Evolutionary conservation across 2,329 filamentous ascomycete genomes (phyloP), one percentile per base, ranked within the genome.

Genomic region (Alternaria brassicicola): DNA sequence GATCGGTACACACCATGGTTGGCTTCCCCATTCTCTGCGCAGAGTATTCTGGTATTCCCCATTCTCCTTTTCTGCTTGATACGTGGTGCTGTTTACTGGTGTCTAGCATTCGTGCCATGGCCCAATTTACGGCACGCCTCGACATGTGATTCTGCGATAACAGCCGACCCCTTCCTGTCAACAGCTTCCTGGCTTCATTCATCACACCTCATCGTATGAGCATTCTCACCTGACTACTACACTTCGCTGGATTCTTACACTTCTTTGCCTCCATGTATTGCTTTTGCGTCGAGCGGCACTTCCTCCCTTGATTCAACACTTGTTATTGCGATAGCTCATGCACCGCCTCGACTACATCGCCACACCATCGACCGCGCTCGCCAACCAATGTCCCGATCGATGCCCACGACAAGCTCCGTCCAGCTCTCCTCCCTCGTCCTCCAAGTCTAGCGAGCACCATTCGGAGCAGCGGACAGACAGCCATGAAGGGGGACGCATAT

Each of bases 81-180:
- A 52, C 43, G 52, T 70, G 68, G 65, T 68, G 63, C 66, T 69
- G 33, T 70, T 70, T 67, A 70, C 64, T 64, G 61, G 63, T 59
- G 58, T 64, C 52, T 67, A 69, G 66, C 57, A 50, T 55, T 52
- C 49, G 57, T 58, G 50, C 52, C 35, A 42, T 55, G 52, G 31
- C 39, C 30, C 38, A 33, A 28, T 31, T 21, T 12, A 52, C 31
- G 38, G 48, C 57, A 21, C 55, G 41, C 19, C 15, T 45, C 48
- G 48, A 46, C 43, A 42, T 38, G 55, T 55, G 51, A 58, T 39
- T 23, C 36, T 39, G 31, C 36, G 36, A 23, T 23, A 23, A 39
- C 30, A 46, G 17, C 30, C 48, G 15, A 42, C 25, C 17, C n/a
- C 39, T 31, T 39, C n/a, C 26, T 35, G 35, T 35, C 49, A 21